phyloP scores from a whole-genome alignment of 108 stramenopile species.

The Skeletonema costatum region DNA sequence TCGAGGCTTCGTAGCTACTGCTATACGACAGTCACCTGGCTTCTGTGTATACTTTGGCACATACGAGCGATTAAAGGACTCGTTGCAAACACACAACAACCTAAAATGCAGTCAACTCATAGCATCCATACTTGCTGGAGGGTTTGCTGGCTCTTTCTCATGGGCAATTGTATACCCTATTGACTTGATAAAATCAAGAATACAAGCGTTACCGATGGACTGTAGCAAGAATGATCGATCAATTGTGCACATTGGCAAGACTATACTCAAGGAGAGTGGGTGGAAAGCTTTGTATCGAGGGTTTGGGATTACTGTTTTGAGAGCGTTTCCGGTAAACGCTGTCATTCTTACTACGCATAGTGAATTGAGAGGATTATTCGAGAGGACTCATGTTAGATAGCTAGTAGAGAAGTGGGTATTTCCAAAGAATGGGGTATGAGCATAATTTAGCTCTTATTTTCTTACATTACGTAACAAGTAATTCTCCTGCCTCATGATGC shows the following conservation, averaged over 20 bases:
- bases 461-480: too few species aligned
- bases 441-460: too few species aligned
- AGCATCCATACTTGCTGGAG: constrained; percentile 78
- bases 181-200: constrained; percentile 86
- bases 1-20: constrained; percentile 63
- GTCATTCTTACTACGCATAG: constrained; percentile 83
- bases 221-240: constrained; percentile 4
- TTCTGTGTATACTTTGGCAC: constrained; percentile 85
- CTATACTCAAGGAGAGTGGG: constrained; percentile 61
- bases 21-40: constrained; percentile 79
- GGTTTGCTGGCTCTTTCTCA: constrained; percentile 76
- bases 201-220: constrained; percentile 70
- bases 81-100: constrained; percentile 15
- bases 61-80: constrained; percentile 74
- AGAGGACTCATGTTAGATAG: too few species aligned
- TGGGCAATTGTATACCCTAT: constrained; percentile 89
- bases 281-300: constrained; percentile 76
- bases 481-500: too few species aligned
- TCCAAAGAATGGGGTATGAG: too few species aligned
- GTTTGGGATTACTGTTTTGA: constrained; percentile 71
- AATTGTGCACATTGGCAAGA: constrained; percentile 28
- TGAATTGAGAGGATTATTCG: not conserved
- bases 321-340: constrained; percentile 93
- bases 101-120: constrained; percentile 36
- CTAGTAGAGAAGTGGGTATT: too few species aligned